These are phyloP conservation scores for Gonapodya prolifera DNA, from an alignment of 192 early-diverging fungal species.

Conservation along the genomic window DNA sequence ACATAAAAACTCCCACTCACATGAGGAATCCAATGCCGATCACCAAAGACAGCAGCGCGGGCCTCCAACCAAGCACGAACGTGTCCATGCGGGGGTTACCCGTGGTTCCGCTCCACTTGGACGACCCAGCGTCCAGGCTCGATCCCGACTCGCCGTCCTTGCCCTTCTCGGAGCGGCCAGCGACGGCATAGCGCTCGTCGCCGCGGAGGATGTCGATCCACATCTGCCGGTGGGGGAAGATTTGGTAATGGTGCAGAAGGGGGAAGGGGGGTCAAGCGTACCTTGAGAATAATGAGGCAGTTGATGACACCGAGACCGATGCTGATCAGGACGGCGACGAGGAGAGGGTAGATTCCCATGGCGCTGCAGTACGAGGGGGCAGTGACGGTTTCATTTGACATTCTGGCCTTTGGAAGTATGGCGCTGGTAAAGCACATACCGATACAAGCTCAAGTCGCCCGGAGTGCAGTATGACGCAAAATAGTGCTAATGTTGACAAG, in stretches of 20 bases:
- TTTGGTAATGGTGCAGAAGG: too few relatives aligned
- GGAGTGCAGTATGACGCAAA: neutral
- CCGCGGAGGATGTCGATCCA: neutral
- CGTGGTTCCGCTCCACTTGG: neutral
- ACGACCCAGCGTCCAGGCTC: too few relatives aligned
- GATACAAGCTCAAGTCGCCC: neutral
- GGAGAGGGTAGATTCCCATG: neutral
- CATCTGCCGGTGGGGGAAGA: too few relatives aligned
- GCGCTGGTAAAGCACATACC: neutral
- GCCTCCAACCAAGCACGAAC: neutral
- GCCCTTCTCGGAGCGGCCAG: neutral
- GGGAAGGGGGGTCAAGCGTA: too few relatives aligned
- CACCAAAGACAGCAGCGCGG: neutral
- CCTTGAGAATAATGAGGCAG: neutral
- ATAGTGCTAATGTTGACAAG: neutral
- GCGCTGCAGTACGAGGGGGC: neutral
- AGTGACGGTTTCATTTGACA: neutral
- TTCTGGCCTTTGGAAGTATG: too few relatives aligned
- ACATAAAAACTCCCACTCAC: too few relatives aligned
- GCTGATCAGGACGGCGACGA: neutral
- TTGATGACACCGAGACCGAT: neutral
- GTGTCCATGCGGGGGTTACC: conserved; percentile 5
- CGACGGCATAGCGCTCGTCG: neutral
- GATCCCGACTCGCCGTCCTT: neutral
- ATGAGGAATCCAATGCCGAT: neutral